phyloP scores from a whole-genome alignment of 108 stramenopile species.

The Cylindrotheca closterium region DNA sequence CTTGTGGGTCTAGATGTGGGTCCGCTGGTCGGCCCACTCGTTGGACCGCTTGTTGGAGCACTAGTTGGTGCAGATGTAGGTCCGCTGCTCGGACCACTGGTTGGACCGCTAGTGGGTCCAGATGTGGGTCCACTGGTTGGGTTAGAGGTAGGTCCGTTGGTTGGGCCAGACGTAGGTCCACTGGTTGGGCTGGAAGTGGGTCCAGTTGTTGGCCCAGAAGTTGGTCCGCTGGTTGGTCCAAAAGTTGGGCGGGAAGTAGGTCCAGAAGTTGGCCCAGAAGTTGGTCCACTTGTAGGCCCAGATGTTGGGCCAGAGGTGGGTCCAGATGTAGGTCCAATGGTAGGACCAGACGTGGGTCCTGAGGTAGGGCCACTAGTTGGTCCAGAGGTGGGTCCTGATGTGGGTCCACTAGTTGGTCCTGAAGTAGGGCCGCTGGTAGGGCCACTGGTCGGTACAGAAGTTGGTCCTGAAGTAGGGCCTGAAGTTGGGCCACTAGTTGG shows the following conservation, averaged over 20 bases:
- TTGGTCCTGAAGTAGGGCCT: neutral
- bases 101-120: slow-evolving; percentile 3
- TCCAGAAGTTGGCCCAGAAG: slow-evolving; percentile 9
- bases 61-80: too few relatives aligned
- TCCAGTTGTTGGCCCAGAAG: neutral
- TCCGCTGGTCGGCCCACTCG: slow-evolving; percentile 1
- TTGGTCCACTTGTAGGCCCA: too few relatives aligned
- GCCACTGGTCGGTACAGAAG: slow-evolving; percentile 9
- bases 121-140: too few relatives aligned
- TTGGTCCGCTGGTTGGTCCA: too few relatives aligned
- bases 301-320: too few relatives aligned
- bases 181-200: too few relatives aligned
- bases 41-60: slow-evolving; percentile 14
- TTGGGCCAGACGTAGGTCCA: too few relatives aligned
- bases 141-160: too few relatives aligned
- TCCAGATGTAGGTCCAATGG: too few relatives aligned
- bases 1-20: slow-evolving; percentile 1
- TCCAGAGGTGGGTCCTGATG: too few relatives aligned
- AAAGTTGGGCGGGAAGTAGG: slow-evolving; percentile 6
- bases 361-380: too few relatives aligned
- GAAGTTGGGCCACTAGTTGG: slow-evolving; percentile 9
- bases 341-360: slow-evolving; percentile 12
- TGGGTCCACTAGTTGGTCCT: slow-evolving; percentile 12
- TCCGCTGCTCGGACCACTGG: too few relatives aligned
- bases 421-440: slow-evolving; percentile 6